phyloP scores from a whole-genome alignment of 1,284 basidiomycete species.

The Blastosporella zonata region DNA sequence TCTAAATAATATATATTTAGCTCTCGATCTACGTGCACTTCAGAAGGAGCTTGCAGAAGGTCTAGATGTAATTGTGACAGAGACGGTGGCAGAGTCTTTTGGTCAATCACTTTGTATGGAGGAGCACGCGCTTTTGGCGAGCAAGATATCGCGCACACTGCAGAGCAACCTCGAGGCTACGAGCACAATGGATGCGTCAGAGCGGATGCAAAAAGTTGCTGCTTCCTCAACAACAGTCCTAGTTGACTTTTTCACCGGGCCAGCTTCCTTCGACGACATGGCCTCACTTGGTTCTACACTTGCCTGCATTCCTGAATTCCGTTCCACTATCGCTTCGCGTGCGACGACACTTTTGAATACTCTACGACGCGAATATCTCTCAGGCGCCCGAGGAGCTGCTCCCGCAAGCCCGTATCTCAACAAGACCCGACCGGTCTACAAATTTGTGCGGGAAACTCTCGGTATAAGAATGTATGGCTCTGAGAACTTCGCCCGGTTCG shows the following conservation, averaged over 20 bases:
- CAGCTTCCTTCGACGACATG: conserved; percentile 29
- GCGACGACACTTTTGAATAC: conserved; percentile 42
- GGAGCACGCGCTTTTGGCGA: conserved; percentile 32
- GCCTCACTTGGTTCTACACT: conserved; percentile 49
- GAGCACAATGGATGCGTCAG: conserved; percentile 64
- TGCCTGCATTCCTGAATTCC: conserved; percentile 62
- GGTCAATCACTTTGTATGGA: conserved; percentile 34
- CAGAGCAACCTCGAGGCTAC: conserved; percentile 59
- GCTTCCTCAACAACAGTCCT: conserved; percentile 57
- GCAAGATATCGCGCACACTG: conserved; percentile 39
- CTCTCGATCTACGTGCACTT: conserved; percentile 73
- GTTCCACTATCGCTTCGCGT: conserved; percentile 42
- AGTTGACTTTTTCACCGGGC: conserved; percentile 40
- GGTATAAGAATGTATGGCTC: conserved; percentile 72
- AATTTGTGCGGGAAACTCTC: conserved; percentile 68
- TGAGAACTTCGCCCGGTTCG: conserved; percentile 60
- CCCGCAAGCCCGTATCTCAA: conserved; percentile 66
- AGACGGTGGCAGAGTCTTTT: conserved; percentile 51
- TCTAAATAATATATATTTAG: conserved; percentile 29
- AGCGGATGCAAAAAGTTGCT: conserved; percentile 66
- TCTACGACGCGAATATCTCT: conserved; percentile 53
- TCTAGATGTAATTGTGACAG: conserved; percentile 46
- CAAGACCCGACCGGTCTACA: conserved; percentile 65
- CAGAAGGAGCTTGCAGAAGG: conserved; percentile 60
- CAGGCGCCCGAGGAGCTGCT: conserved; percentile 48